phyloP scores from a whole-genome alignment of 306 rosid species.

The Begonia masoniana region DNA sequence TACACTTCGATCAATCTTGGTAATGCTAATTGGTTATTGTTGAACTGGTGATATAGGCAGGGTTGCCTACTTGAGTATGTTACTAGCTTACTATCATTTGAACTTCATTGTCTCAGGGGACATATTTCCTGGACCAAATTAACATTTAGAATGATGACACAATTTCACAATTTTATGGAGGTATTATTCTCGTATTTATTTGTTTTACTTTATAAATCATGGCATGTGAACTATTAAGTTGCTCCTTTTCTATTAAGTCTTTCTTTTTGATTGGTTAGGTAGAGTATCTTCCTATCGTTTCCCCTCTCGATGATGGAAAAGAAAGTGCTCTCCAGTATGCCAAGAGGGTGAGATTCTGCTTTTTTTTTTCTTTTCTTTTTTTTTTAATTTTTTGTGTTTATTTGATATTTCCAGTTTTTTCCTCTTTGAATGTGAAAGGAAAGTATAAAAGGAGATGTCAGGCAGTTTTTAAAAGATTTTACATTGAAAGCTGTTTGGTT shows the following conservation, averaged over 20 bases:
- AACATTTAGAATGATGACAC: conserved; percentile 92
- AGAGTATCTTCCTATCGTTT: conserved; percentile 85
- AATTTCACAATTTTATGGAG: conserved; percentile 93
- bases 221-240: conserved; percentile 5
- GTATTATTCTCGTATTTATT: conserved; percentile 21
- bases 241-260: conserved; percentile 7
- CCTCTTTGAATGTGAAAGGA: no score
- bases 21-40: conserved; percentile 15
- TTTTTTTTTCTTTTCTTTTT: conserved; percentile 1
- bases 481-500: no score
- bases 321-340: conserved; percentile 65
- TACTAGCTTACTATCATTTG: conserved; percentile 10
- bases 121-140: conserved; percentile 64
- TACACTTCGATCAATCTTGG: conserved; percentile 99
- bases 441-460: no score
- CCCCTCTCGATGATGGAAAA: conserved; percentile 48
- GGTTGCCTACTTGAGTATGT: background rate
- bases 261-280: conserved; percentile 46
- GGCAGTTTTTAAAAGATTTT: no score
- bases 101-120: conserved; percentile 46
- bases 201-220: background rate
- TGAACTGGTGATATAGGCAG: no score
- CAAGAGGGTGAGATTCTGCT: conserved; percentile 53
- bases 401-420: no score
- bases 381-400: background rate